Percentiles rank a stretch among this genome's conserved stretches.
These are phyloP conservation scores for Diversispora eburnea DNA, from an alignment of 192 early-diverging fungal species.

Conservation along the genomic window DNA sequence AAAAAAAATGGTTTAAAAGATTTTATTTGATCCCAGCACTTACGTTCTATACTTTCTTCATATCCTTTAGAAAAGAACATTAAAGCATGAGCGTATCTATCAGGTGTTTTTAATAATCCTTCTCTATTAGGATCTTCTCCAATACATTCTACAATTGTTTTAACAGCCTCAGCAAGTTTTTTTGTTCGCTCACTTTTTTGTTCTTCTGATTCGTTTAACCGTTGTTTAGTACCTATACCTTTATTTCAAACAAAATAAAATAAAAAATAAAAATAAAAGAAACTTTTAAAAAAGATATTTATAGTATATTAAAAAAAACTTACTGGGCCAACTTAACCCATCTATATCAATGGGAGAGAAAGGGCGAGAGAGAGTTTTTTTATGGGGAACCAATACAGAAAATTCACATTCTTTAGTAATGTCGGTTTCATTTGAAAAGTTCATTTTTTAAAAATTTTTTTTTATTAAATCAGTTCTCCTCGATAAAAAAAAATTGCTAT, in stretches of 20 bases:
- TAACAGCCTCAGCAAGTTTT: constrained; percentile 82
- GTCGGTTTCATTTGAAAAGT: too few relatives aligned
- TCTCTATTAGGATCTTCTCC: constrained; percentile 95
- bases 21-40: not conserved
- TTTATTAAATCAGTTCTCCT: too few relatives aligned
- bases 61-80: constrained; percentile 99
- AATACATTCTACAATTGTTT: constrained; percentile 84
- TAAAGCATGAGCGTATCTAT: constrained; percentile 94
- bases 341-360: constrained; percentile 55
- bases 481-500: too few relatives aligned
- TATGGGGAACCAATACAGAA: too few relatives aligned
- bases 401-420: too few relatives aligned
- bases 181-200: constrained; percentile 65
- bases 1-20: not conserved
- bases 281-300: not conserved
- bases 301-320: constrained; percentile 22
- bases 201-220: constrained; percentile 75
- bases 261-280: not conserved
- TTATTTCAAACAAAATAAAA: not conserved
- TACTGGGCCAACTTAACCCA: constrained; percentile 83
- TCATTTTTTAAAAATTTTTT: too few relatives aligned
- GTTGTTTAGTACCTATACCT: constrained; percentile 77
- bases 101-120: constrained; percentile 91
- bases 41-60: constrained; percentile 79
- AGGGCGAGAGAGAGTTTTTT: too few relatives aligned